Evolutionary conservation across 257 asterid species (phyloP), one percentile per base, ranked within the genome.

Genomic region (Asclepias syriaca): DNA sequence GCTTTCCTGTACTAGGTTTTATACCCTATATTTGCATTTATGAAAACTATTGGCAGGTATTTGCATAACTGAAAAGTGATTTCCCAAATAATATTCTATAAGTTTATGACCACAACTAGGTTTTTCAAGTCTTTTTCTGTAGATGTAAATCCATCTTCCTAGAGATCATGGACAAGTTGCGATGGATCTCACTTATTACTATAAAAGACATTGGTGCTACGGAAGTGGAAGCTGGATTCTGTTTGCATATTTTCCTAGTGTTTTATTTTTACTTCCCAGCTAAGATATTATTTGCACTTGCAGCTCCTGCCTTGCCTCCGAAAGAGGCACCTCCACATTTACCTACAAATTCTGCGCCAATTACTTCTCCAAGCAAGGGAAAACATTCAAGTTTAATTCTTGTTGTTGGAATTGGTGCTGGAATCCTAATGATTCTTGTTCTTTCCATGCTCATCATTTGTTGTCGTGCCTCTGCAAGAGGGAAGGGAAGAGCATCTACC

Each of bases 221-320:
- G 0, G 6, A 27, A 21, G 29, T 15, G 19, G 61, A 65, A 29
- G 11, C 60, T 51, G 22, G 18, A n/a, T 45, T 22, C 29, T 5
- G 46, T n/a, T 6, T 21, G 37, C 55, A 65, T 43, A 18, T 67
- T 67, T 67, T 43, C 58, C 15, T 24, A 10, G 67, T 34, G 12
- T 32, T 32, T n/a, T 57, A 57, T 48, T 14, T 19, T 71, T 59
- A 27, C 27, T 27, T 11, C n/a, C 22, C 54, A 21, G 9, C 24
- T 16, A 8, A 60, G 39, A 53, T 39, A 39, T 68, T 57, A 78
- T 72, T 82, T 66, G 74, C 74, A 50, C 66, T 37, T 78, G 21
- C 90, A 93, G 97, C 96, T 80, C 96, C 97, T 66, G 67, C 87
- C 60, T 55, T 54, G 70, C 79, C 95, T 72, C 98, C 96, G 10